phyloP scores from a whole-genome alignment of 2,329 filamentous ascomycete genomes.

The Aspergillus fijiensis region DNA sequence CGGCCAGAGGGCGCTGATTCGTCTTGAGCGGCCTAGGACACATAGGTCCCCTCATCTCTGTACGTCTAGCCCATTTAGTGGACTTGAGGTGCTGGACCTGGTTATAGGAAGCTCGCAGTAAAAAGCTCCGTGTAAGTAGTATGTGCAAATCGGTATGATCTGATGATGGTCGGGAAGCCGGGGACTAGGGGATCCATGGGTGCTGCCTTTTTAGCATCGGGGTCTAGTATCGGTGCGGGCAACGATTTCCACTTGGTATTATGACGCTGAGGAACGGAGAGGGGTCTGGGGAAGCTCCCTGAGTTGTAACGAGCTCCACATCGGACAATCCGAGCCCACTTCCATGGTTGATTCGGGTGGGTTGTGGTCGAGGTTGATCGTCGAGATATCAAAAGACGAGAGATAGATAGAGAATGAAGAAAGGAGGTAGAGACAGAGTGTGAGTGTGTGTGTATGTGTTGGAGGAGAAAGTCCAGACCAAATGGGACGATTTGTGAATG shows the following conservation, averaged over 20 bases:
- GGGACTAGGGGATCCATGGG: background rate
- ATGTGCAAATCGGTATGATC: background rate
- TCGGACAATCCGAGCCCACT: background rate
- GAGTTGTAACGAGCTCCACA: background rate
- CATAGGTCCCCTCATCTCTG: background rate
- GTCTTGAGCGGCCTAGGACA: background rate
- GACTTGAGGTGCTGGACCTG: background rate
- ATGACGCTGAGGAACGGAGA: background rate
- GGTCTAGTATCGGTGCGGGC: background rate
- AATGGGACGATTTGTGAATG: background rate
- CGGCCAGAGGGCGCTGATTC: background rate
- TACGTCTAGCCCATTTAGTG: background rate
- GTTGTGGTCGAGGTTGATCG: background rate
- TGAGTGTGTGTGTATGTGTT: background rate
- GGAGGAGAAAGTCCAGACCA: background rate
- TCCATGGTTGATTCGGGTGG: background rate
- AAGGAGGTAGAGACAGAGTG: background rate
- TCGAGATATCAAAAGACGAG: background rate
- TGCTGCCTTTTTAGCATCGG: background rate
- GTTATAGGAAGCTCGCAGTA: background rate
- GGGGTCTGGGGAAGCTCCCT: background rate
- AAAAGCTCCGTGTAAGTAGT: background rate
- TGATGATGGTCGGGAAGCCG: background rate
- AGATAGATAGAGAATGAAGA: background rate
- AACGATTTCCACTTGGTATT: background rate